Base-by-base conservation (phyloP, 768 basidiomycete genomes). In the Mycena venus region DNA sequence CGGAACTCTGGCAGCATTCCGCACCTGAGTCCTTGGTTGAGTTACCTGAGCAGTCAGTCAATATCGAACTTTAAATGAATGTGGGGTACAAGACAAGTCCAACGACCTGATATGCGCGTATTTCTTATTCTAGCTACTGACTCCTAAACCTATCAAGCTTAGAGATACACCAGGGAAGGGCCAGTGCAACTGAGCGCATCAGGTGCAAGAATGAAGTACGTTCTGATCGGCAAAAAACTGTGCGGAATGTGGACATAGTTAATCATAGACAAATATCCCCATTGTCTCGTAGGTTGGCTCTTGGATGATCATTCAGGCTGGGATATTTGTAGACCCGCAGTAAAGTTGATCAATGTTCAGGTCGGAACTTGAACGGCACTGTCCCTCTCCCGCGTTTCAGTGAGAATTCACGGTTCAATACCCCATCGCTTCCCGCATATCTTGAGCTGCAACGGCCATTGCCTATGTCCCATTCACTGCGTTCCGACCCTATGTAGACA, bases 241-340 rank as follows among this genome's bases (percentile, higher is more conserved):
- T 51, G 63, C 49, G 63, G 49, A 65, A n/a, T n/a, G n/a, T 65
- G 63, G 53, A 65, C 49, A 65, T 63, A 63, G 29, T 14, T 15
- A 61, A 44, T 63, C 42, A 63, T 65, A 49, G 12, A 53, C 31
- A 51, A 65, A 34, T 38, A 65, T 65, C 47, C 63, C 63, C 63
- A 65, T 65, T n/a, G 63, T 65, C 59, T 60, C 55, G 15, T 56
- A 56, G n/a, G 29, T 29, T 56, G 55, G 29, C 61, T 63, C 47
- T 51, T 65, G 49, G 2, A 65, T 63, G 3, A 63, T 63, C 31
- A 42, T 65, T 65, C 63, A 53, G 42, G 47, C 47, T 12, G 49
- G 32, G 36, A 36, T 51, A 65, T 19, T 23, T 49, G 42, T 21
- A 42, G 63, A 53, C 31, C 63, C 63, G 23, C 31, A 49, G 31